These are phyloP conservation scores for Ramalina peruviana DNA, from an alignment of 495 filamentous ascomycete genomes.

Conservation along the genomic window DNA sequence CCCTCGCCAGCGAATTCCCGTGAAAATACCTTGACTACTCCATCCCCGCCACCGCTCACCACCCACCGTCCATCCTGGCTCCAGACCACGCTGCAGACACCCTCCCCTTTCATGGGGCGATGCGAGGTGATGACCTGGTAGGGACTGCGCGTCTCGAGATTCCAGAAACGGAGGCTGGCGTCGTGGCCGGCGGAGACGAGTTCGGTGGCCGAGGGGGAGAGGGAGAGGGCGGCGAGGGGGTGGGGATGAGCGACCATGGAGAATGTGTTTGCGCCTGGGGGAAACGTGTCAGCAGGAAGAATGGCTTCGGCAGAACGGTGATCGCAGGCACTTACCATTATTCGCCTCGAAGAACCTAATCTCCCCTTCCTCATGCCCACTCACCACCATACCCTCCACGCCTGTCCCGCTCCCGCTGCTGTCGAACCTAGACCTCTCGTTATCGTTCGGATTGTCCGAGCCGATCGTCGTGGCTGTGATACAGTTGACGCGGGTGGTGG, in stretches of 20 bases:
- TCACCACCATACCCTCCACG: conserved; percentile 84
- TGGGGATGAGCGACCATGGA: conserved; percentile 94
- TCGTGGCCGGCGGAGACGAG: conserved; percentile 94
- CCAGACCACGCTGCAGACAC: conserved; percentile 87
- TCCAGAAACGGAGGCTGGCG: conserved; percentile 90
- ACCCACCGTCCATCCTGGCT: conserved; percentile 88
- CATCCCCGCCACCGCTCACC: conserved; percentile 89
- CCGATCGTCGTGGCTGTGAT: conserved; percentile 70
- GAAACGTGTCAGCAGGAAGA: background rate
- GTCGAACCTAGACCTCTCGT: conserved; percentile 57
- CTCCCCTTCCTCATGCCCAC: conserved; percentile 87
- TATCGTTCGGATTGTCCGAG: conserved; percentile 41
- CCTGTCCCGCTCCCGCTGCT: conserved; percentile 66
- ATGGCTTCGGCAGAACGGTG: background rate
- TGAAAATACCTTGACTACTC: conserved; percentile 90
- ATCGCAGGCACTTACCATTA: conserved; percentile 56
- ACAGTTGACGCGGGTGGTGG: conserved; percentile 71
- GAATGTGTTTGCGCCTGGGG: conserved; percentile 91
- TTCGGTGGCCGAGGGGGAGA: conserved; percentile 85
- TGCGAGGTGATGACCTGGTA: conserved; percentile 88
- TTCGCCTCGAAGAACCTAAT: conserved; percentile 97
- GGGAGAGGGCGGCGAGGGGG: conserved; percentile 75
- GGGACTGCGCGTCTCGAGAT: conserved; percentile 85
- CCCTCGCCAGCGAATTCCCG: conserved; percentile 25
- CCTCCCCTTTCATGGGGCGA: conserved; percentile 84